These are phyloP conservation scores for Atalantia buxifolia DNA, from an alignment of 345 rosid genomes.

Conservation along the genomic window DNA sequence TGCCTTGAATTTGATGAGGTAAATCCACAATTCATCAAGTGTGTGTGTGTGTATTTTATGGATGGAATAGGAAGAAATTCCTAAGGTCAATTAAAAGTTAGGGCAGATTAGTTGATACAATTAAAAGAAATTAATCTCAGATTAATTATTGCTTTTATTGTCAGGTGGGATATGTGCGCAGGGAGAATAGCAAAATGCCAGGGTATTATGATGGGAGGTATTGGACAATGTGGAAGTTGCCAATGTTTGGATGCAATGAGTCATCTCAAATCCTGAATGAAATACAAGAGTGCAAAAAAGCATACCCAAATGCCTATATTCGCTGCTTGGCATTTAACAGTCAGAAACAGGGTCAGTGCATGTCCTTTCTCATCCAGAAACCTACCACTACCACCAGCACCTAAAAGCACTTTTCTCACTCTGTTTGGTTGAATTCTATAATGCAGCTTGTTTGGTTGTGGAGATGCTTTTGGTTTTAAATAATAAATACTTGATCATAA, in stretches of 20 bases:
- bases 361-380: constrained; percentile 54
- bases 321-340: constrained; percentile 59
- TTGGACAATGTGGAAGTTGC: constrained; percentile 78
- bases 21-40: neutral
- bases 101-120: neutral
- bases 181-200: constrained; percentile 54
- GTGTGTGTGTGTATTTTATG: neutral
- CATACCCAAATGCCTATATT: constrained; percentile 50
- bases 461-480: neutral
- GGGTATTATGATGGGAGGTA: constrained; percentile 75
- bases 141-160: neutral
- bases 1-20: constrained; percentile 78
- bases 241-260: constrained; percentile 73
- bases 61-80: too few relatives aligned
- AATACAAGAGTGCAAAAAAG: constrained; percentile 39
- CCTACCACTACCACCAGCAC: constrained; percentile 19
- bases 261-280: constrained; percentile 51
- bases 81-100: neutral
- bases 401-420: neutral
- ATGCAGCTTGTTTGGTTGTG: neutral
- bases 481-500: neutral
- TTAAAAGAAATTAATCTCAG: neutral
- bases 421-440: neutral
- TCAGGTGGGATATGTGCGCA: constrained; percentile 38
- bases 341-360: constrained; percentile 54